A percentile compares a stretch with the other conserved stretches of the same genome.
Conservation (phyloP, 2,329 filamentous ascomycete genomes). For the Fusarium decemcellulare region DNA sequence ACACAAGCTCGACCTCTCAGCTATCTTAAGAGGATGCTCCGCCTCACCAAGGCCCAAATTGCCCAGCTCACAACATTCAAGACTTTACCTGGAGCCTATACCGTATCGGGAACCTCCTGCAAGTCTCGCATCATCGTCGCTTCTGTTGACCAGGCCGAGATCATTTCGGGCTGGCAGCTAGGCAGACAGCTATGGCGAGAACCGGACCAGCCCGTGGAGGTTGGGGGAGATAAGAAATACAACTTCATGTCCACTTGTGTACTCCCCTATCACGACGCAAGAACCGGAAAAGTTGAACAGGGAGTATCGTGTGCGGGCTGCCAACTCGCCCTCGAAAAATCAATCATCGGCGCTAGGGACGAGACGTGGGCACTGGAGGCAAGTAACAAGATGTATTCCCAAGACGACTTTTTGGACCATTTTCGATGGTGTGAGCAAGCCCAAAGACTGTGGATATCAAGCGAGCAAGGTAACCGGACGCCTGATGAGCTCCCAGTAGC, state of each 20-base stretch:
- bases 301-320: too few relatives aligned
- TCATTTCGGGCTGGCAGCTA: too few relatives aligned
- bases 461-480: background rate
- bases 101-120: background rate
- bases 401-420: too few relatives aligned
- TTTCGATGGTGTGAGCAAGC: too few relatives aligned
- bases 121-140: background rate
- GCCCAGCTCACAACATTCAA: background rate
- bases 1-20: background rate
- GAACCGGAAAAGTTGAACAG: too few relatives aligned
- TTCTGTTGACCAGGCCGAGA: background rate
- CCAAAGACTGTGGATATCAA: too few relatives aligned
- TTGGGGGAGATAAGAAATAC: background rate
- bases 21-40: background rate
- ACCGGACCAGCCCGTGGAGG: background rate
- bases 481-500: background rate
- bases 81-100: background rate
- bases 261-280: too few relatives aligned
- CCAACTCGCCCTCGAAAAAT: constrained; percentile 8
- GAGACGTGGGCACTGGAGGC: background rate
- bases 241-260: too few relatives aligned
- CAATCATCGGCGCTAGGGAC: background rate
- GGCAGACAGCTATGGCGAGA: background rate
- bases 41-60: background rate
- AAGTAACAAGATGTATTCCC: background rate